Evolutionary conservation across 176 grass and related monocot species (phyloP), one percentile per base, ranked within the genome.

Genomic region (Areca catechu): DNA sequence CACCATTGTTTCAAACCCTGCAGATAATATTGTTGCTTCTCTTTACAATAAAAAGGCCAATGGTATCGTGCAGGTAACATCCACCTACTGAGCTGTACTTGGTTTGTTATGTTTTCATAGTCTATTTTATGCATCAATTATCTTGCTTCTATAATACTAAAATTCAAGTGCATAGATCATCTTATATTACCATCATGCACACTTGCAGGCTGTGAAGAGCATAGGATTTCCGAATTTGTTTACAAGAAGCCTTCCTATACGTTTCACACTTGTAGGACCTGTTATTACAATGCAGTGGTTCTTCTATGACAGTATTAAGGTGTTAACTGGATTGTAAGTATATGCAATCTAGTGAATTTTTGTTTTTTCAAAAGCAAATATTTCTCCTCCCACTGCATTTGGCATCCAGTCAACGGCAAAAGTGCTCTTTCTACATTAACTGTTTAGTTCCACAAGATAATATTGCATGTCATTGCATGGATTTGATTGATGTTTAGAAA

Each of bases 221-320:
- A 92, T 97, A 57, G 93, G 93, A 23, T 12, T 97, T 61, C 68
- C 62, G 16, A 68, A 82, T 70, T 80, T 97, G 81, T 91, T 97
- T 70, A 91, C 79, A 62, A 88, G 87, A 88, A 98, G 87, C 62
- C 76, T 98, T 49, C 81, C 87, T 4, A 74, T 98, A 50, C 78
- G 87, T 19, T 83, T 98, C 51, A 83, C 87, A 12, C 83, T 98
- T 65, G 87, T 88, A 48, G 93, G 93, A 53, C 93, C 87, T 0
- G 84, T 98, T 53, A 69, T 92, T 74, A 92, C 81, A 24, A 77
- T 98, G 87, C 93, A 98, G 61, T 98, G 87, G 93, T 92, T 98
- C 82, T 88, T 88, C 62, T 98, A 98, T 20, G 87, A 98, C 60
- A 82, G 75, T 24, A 98, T 88, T 71, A 98, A 98, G 75, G 61